Evolutionary conservation across 169 alveolate species (phyloP).

Genomic region (Fabrea salina): DNA sequence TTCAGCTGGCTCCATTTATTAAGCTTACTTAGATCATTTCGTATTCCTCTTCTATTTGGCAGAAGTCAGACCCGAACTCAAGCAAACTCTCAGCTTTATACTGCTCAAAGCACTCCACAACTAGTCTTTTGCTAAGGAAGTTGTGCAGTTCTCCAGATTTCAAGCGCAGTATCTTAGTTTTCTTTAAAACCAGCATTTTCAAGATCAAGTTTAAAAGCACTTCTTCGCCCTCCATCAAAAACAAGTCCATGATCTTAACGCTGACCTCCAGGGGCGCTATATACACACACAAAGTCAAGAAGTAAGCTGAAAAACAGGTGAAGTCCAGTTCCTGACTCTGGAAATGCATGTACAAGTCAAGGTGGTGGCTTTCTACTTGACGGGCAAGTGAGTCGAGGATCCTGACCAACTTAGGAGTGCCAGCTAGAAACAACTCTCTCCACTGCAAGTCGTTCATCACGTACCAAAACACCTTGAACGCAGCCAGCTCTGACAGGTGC

Average conservation of each 20-base stretch:
- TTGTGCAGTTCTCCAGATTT: neutral
- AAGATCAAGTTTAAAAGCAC: neutral
- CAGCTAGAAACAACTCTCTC: neutral
- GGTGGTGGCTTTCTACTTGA: no score
- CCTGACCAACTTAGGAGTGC: no score
- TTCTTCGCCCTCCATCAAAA: constrained; percentile 23
- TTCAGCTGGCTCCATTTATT: no score
- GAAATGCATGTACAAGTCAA: neutral
- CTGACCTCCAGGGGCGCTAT: neutral
- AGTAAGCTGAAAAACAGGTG: neutral
- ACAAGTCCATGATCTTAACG: constrained; percentile 23
- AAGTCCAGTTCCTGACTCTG: neutral
- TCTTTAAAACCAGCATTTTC: neutral
- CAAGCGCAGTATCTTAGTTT: neutral
- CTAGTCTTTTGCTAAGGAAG: neutral
- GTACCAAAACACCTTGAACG: constrained; percentile 4
- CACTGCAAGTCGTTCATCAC: neutral
- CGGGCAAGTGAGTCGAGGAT: no score
- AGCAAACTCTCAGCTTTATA: no score
- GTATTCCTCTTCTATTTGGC: no score
- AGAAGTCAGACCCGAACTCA: no score
- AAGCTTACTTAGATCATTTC: no score
- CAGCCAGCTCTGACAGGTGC: no score
- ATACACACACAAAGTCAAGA: constrained; percentile 19
- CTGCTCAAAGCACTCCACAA: constrained; percentile 6